phyloP scores from a whole-genome alignment of 1,284 basidiomycete genomes.

The Psilocybe mexicana region DNA sequence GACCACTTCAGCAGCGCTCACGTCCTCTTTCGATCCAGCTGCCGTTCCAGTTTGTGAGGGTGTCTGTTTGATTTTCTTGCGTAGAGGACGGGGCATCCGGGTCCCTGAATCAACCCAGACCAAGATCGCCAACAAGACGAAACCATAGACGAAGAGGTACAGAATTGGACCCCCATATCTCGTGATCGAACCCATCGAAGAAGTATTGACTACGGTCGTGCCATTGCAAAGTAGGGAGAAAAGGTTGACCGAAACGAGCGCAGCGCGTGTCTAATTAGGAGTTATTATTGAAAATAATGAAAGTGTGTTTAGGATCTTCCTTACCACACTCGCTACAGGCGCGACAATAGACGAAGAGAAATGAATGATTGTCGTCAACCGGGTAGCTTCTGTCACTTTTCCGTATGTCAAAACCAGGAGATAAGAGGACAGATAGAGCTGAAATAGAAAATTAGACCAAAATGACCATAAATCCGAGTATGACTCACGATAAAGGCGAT shows the following conservation, averaged over 20 bases:
- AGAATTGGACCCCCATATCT: conserved; percentile 75
- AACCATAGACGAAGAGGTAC: conserved; percentile 59
- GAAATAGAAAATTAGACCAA: neutral
- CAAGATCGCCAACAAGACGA: conserved; percentile 34
- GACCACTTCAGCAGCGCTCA: conserved; percentile 47
- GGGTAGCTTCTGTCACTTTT: conserved; percentile 19
- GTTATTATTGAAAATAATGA: neutral
- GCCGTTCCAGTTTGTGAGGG: conserved; percentile 13
- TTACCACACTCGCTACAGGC: conserved; percentile 69
- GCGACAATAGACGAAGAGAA: conserved; percentile 68
- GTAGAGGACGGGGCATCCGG: conserved; percentile 22
- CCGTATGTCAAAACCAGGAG: conserved; percentile 26
- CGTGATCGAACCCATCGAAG: conserved; percentile 54
- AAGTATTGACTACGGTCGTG: conserved; percentile 44
- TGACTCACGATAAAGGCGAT: conserved; percentile 65
- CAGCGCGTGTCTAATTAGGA: conserved; percentile 46
- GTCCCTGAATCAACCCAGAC: conserved; percentile 42
- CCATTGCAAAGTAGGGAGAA: conserved; percentile 77
- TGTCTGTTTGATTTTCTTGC: conserved; percentile 9
- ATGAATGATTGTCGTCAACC: conserved; percentile 58
- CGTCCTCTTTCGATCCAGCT: conserved; percentile 19
- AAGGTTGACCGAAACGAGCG: conserved; percentile 73
- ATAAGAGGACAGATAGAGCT: conserved; percentile 39
- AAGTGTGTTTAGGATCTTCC: conserved; percentile 28
- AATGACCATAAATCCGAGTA: conserved; percentile 1